Base-by-base conservation (phyloP, 2,329 filamentous ascomycete genomes). In the Diaporthe humulicola region DNA sequence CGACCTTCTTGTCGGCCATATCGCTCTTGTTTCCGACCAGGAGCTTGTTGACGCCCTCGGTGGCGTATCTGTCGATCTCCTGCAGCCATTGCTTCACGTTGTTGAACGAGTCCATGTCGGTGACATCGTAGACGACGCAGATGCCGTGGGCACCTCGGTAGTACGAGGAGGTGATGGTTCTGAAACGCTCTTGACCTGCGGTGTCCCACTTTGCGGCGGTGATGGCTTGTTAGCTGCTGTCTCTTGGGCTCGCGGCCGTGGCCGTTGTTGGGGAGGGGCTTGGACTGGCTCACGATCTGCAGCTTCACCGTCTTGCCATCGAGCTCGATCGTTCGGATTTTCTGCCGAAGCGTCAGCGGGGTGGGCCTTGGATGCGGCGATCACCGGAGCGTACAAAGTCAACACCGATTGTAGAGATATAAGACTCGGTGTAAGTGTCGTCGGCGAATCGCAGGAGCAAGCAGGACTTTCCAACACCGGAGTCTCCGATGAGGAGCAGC, bases 41-140 rank as follows among this genome's bases (percentile, higher is more conserved):
- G 79, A 99, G 91, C 91, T 99, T 99, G 92, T 99, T 99, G 83
- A 99, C 97, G 79, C 97, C 97, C 88, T 99, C 97, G 80, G 97
- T 99, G 81, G 97, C 97, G 83, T 99, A 98, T 85, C 97, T 93
- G 89, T 99, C 97, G 81, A 99, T 99, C 89, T 99, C 97, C 87
- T 99, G 97, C 77, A 99, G 92, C 97, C 97, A 99, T 90, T 99
- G 97, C 94, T 99, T 98, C 82, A 99, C 97, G 89, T 98, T 99
- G 93, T 99, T 98, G 95, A 99, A 99, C 40, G 95, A 98, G 86
- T 98, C 97, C 96, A 98, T 98, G 86, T 99, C 97, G 80, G 97
- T 99, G 83, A 99, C 97, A 93, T 99, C 97, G 91, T 98, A 99
- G 85, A 99, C 97, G 80, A 99, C 96, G 88, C 97, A 99, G 88